Conservation (phyloP, 441 rosid species). For the Arabidopsis hybrid region DNA sequence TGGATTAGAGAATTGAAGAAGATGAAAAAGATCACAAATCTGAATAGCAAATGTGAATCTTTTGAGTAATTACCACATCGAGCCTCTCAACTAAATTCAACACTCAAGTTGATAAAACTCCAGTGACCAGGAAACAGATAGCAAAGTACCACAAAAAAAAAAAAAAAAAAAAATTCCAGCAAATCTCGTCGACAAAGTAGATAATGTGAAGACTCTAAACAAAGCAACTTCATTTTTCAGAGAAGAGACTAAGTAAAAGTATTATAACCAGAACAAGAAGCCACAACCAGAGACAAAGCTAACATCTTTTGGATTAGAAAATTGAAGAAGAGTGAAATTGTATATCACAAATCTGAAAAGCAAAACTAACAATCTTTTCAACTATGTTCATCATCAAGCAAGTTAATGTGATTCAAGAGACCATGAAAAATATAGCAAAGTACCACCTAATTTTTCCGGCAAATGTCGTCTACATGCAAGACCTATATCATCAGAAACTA, state of each 20-base stretch:
- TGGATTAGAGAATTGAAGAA: no score
- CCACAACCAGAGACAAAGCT: background rate
- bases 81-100: no score
- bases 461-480: slow-evolving; percentile 17
- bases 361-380: no score
- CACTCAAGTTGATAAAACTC: no score
- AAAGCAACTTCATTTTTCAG: background rate
- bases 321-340: no score
- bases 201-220: slow-evolving; percentile 15
- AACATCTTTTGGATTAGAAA: background rate
- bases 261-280: background rate
- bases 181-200: background rate
- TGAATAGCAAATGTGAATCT: background rate
- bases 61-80: no score
- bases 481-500: background rate
- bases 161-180: no score
- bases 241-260: background rate
- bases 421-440: background rate
- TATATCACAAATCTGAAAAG: no score
- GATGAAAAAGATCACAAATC: no score
- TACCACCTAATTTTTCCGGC: background rate
- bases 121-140: no score
- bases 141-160: background rate
- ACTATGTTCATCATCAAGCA: no score
- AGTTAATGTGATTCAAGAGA: background rate